Evolutionary conservation across 306 rosid genomes (phyloP), one percentile per base, ranked within the genome.

Genomic region (Albizia julibrissin): DNA sequence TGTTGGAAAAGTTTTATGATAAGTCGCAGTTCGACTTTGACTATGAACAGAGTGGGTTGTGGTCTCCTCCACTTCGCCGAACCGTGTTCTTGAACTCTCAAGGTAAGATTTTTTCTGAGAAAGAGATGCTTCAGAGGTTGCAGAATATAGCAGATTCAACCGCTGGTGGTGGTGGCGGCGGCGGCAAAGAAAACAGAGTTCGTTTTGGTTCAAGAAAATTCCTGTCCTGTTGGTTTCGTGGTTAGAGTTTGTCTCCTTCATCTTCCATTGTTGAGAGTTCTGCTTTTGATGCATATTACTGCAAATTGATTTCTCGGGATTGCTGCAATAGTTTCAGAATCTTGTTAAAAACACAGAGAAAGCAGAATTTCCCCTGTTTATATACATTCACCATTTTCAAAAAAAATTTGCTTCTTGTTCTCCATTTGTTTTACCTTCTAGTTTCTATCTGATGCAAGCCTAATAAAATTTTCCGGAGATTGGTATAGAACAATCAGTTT

Each of bases 61-160:
- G 98, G 98, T 94, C 98, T 86, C 98, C 98, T 49, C 98, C 89
- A 0, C 69, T 92, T 79, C 84, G 72, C 0, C 89, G 94, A 10
- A 87, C 86, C 0, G 98, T 81, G 58, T 94, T 90, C 89, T 34
- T 92, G 84, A 88, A 82, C 84, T 91, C 98, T 12, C 88, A 85
- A 0, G 97, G 88, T 11, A 87, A 62, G 54, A 88, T 92, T 37
- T 87, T 87, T 46, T 89, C 89, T 0, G 89, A 91, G 16, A 65
- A 85, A 68, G 90, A 92, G 65, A 76, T 88, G 91, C 88, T 88
- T 77, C 78, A 84, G 24, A 91, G 83, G 74, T 90, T 92, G 59
- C 75, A 79, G 81, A 85, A 44, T n/a, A 40, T 59, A 44, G 78
- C 58, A 13, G 75, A 64, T 82, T 85, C 85, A 52, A 59, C 26